Percentiles rank a stretch among this genome's conserved stretches.
Conservation (phyloP, 1,284 basidiomycete genomes). For the Baeospora myosura region DNA sequence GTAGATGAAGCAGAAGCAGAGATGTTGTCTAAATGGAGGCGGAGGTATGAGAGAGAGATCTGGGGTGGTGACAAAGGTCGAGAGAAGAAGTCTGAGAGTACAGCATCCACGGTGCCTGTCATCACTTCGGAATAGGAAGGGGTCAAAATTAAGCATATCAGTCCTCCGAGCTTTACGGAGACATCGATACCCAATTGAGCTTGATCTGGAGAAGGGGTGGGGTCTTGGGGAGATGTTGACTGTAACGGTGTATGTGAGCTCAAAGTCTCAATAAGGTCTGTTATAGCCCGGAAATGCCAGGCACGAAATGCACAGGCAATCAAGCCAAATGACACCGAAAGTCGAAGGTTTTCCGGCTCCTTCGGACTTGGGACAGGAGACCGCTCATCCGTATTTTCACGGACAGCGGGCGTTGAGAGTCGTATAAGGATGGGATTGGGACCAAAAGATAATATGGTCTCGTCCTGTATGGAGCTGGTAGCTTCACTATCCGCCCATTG, state of each 20-base stretch:
- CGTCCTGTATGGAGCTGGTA: slow-evolving; percentile 21
- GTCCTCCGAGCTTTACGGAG: slow-evolving; percentile 35
- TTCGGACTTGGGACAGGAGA: background rate
- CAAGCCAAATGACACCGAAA: slow-evolving; percentile 41
- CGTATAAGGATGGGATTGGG: slow-evolving; percentile 48
- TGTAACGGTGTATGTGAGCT: slow-evolving; percentile 6
- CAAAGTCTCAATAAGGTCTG: slow-evolving; percentile 35
- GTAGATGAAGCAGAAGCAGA: slow-evolving; percentile 26
- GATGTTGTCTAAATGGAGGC: slow-evolving; percentile 49
- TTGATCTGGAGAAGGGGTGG: slow-evolving; percentile 9
- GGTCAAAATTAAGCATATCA: slow-evolving; percentile 43
- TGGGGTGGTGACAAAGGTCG: slow-evolving; percentile 49
- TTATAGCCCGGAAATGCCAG: slow-evolving; percentile 41
- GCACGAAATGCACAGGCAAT: slow-evolving; percentile 46
- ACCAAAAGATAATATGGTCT: slow-evolving; percentile 50
- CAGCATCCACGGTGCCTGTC: slow-evolving; percentile 10
- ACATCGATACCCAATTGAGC: slow-evolving; percentile 28
- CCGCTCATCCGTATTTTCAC: background rate
- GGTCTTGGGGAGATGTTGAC: slow-evolving; percentile 12
- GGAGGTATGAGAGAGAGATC: slow-evolving; percentile 42
- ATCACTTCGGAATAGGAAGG: slow-evolving; percentile 9
- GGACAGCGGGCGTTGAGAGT: slow-evolving; percentile 39
- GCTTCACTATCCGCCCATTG: too few species aligned
- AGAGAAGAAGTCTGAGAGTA: slow-evolving; percentile 40
- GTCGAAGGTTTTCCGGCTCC: slow-evolving; percentile 21